Evolutionary conservation across 2,329 filamentous ascomycete genomes (phyloP), one percentile per base, ranked within the genome.

Genomic region (Colletotrichum sp.): DNA sequence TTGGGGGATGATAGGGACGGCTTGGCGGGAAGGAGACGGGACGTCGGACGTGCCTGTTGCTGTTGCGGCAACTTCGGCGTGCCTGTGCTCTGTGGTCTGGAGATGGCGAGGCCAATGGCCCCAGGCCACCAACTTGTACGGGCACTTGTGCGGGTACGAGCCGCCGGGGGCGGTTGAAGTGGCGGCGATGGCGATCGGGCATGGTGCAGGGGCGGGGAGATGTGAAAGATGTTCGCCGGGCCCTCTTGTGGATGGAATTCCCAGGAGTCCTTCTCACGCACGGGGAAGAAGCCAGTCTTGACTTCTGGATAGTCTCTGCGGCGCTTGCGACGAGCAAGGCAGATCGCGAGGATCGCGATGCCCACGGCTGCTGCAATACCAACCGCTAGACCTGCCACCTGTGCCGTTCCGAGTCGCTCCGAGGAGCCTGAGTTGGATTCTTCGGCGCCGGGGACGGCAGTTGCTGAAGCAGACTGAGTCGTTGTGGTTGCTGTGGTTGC

Each of bases 291-390:
- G 4, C 83, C 85, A 5, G 81, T 84, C 77, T 85, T 85, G 65
- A 82, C 79, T 21, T 83, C 83, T 32, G 79, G 82, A 67, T 85
- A 85, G 24, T 82, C 85, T 79, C 82, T 85, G 66, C 83, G 85
- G n/a, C 89, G 87, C 10, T 83, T 79, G 67, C 82, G 83, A 62
- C 88, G 84, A 5, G 86, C 85, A 16, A 90, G 71, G 9, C 90
- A 78, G 28, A 92, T 86, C 15, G 90, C 80, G 6, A 85, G 86
- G 32, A 91, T 79, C 8, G 87, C 89, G 21, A 93, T 78, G 6
- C 87, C 77, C 4, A 76, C 16, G 1, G 75, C 77, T 18, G 72
- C 77, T 8, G 70, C 76, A 15, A 78, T 44, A 28, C 77, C 77
- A 16, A 78, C 76, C 15, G 77, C 57, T 9, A 78, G 63, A 13